Evolutionary conservation across 345 rosid genomes (phyloP), one percentile per base, ranked within the genome.

Genomic region (Eucalyptus pauciflora): DNA sequence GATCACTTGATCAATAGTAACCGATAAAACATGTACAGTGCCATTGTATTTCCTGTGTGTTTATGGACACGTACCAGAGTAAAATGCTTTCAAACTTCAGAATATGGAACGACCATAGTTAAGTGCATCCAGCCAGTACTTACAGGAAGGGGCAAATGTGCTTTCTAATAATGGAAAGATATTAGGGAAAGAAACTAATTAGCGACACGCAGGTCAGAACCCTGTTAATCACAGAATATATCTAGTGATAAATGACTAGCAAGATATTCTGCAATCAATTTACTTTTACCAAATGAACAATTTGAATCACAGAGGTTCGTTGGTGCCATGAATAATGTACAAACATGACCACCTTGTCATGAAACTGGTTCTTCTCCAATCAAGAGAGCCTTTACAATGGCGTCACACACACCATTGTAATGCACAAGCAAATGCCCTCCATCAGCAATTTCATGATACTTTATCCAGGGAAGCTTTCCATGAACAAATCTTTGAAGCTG

Each of bases 341-440:
- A 87, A 50, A 33, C 62, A 86, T 18, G 87, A 76, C 85, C 85
- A 76, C 85, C 62, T 10, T n/a, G 60, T 86, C 87, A 86, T 86
- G 91, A 76, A 49, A 90, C 91, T 24, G 93, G 93, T 86, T 94
- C 97, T 91, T 96, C 96, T 88, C 97, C 95, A 83, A 95, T 90
- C 90, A 97, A 90, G 89, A 96, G 94, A 8, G 98, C 91, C 88
- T 91, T 94, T 89, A 96, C 87, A 83, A 97, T 94, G 52, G 96
- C 91, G 51, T 96, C 98, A 50, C 98, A 93, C 6, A 96, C 80
- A 4, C 98, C 99, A 9, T 86, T 92, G 86, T 97, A 95, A 88
- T 96, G 98, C 81, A 97, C 95, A 51, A 96, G 94, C 89, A 97
- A 88, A 89, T 97, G 99, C 18, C 99, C 99, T 49, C 99, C 99